Evolutionary conservation across 257 asterid genomes (phyloP).

Genomic region (Schizonepeta tenuifolia): DNA sequence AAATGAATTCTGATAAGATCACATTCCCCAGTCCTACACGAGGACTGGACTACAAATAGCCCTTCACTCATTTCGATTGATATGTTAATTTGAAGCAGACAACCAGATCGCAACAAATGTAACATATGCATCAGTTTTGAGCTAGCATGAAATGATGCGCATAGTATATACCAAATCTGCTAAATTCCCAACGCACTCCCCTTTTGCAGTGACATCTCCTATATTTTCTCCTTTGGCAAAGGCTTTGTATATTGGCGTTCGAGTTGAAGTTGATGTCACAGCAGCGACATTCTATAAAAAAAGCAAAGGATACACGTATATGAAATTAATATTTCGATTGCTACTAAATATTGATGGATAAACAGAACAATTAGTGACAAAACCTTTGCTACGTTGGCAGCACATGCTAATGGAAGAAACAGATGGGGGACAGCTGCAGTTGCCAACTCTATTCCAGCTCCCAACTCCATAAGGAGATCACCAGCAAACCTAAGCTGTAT

Average conservation of each 20-base stretch:
- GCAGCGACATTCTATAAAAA: constrained; percentile 84
- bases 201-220: constrained; percentile 99
- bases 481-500: constrained; percentile 93
- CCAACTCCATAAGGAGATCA: constrained; percentile 95
- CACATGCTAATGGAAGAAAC: constrained; percentile 98
- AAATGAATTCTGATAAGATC: background rate
- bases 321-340: constrained; percentile 24
- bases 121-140: constrained; percentile 11
- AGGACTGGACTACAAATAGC: background rate
- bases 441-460: constrained; percentile 96
- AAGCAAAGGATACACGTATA: constrained; percentile 35
- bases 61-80: constrained; percentile 4
- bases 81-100: constrained; percentile 1
- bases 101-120: constrained; percentile 1
- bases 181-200: constrained; percentile 93
- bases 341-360: constrained; percentile 7
- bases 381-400: constrained; percentile 98
- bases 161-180: constrained; percentile 78
- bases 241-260: constrained; percentile 98
- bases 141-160: constrained; percentile 1
- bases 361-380: constrained; percentile 21
- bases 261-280: constrained; percentile 96
- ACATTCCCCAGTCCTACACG: background rate
- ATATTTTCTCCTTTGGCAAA: constrained; percentile 99
- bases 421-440: constrained; percentile 89